Conservation (phyloP, 2,329 filamentous ascomycete species). For the Dactylellina sp. region DNA sequence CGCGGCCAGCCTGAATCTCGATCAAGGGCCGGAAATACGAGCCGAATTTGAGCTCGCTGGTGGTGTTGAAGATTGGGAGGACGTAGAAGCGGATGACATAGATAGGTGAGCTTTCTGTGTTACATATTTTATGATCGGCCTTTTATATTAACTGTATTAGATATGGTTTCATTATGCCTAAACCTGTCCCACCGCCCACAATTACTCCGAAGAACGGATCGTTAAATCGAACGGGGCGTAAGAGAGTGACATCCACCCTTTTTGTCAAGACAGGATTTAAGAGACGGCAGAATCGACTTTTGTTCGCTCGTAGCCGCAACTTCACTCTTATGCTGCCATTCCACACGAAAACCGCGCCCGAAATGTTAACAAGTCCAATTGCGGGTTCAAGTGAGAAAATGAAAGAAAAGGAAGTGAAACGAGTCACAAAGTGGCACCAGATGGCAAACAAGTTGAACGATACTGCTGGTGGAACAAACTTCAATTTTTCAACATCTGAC, state of each 20-base stretch:
- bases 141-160: conserved; percentile 60
- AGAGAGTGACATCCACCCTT: conserved; percentile 65
- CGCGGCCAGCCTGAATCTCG: conserved; percentile 29
- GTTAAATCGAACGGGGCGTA: conserved; percentile 25
- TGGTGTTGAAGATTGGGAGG: conserved; percentile 74
- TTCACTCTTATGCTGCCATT: conserved; percentile 27
- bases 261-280: conserved; percentile 71
- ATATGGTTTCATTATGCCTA: conserved; percentile 74
- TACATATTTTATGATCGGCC: background rate
- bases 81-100: conserved; percentile 72
- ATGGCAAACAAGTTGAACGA: conserved; percentile 70
- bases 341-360: conserved; percentile 73
- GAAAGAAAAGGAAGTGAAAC: conserved; percentile 73
- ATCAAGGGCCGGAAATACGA: conserved; percentile 59
- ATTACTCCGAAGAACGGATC: conserved; percentile 57
- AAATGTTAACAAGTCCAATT: conserved; percentile 72
- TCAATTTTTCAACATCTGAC: conserved; percentile 64
- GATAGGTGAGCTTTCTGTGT: conserved; percentile 65
- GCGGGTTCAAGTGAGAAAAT: conserved; percentile 70
- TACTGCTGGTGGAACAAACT: conserved; percentile 71
- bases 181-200: conserved; percentile 62
- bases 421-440: conserved; percentile 76
- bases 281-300: conserved; percentile 73
- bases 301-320: conserved; percentile 63
- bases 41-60: conserved; percentile 67